phyloP scores from a whole-genome alignment of 225 moss, liverwort and hornwort genomes.

The Ulota crispa region DNA sequence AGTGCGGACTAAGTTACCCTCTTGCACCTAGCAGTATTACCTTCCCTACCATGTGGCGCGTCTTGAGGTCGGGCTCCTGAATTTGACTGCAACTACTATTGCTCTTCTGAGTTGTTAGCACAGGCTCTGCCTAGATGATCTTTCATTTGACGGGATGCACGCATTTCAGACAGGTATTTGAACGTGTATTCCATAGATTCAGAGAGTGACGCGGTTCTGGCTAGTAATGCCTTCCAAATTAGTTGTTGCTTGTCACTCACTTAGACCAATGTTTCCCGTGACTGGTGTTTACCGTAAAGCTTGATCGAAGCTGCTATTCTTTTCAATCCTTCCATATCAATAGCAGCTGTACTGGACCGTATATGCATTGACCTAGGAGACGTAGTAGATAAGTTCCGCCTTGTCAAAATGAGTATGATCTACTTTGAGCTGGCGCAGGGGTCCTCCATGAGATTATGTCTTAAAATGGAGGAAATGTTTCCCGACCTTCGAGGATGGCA shows the following conservation, averaged over 20 bases:
- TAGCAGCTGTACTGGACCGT: neutral
- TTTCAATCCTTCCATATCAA: neutral
- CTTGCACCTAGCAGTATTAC: neutral
- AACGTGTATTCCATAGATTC: neutral
- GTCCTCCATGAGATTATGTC: slow-evolving; percentile 1
- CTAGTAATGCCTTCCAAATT: neutral
- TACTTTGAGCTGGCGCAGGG: slow-evolving; percentile 20
- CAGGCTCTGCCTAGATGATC: neutral
- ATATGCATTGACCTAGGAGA: neutral
- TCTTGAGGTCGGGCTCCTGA: neutral
- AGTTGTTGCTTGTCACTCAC: neutral
- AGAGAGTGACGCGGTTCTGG: neutral
- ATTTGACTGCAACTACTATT: neutral
- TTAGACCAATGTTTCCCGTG: neutral
- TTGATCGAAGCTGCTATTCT: neutral
- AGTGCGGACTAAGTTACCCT: too few relatives aligned
- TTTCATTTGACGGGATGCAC: neutral
- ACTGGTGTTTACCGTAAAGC: neutral
- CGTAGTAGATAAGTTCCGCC: neutral
- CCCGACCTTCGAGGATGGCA: neutral
- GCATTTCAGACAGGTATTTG: neutral
- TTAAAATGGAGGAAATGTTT: neutral
- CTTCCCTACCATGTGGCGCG: neutral
- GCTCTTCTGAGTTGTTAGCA: neutral
- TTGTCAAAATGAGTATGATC: neutral